Percentiles rank a stretch among this genome's conserved stretches.
Evolutionary conservation across 345 rosid species (phyloP).

Genomic region (Cardiospermum halicacabum): DNA sequence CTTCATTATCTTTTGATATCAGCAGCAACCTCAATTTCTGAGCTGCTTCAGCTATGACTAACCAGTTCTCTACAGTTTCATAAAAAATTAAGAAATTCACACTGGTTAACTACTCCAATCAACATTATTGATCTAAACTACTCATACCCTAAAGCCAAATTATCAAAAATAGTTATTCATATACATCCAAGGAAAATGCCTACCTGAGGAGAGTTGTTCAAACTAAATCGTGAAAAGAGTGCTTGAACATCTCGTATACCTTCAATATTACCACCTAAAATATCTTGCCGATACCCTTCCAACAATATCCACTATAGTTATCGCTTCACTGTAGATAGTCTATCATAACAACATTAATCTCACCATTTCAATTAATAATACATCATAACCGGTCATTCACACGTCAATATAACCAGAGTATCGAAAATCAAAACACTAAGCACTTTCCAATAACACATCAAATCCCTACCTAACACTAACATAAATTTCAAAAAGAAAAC

Average conservation of each 20-base stretch:
- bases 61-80: constrained; percentile 79
- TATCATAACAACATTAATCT: constrained; percentile 2
- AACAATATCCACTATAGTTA: constrained; percentile 83
- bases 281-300: constrained; percentile 93
- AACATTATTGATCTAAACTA: too few species aligned
- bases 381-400: too few species aligned
- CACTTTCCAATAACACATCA: too few species aligned
- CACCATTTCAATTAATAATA: too few species aligned
- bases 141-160: too few species aligned
- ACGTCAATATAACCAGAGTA: background rate
- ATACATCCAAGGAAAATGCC: too few species aligned
- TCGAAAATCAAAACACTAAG: background rate
- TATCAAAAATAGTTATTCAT: too few species aligned
- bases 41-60: constrained; percentile 95
- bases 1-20: constrained; percentile 83
- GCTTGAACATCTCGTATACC: constrained; percentile 76
- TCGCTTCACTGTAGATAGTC: constrained; percentile 87
- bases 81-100: constrained; percentile 21
- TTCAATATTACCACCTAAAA: constrained; percentile 59
- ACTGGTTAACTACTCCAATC: background rate
- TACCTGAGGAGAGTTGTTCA: constrained; percentile 76
- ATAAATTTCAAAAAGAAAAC: too few species aligned
- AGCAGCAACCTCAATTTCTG: constrained; percentile 91
- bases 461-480: too few species aligned
- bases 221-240: constrained; percentile 58